Evolutionary conservation across 2,329 filamentous ascomycete species (phyloP).

Genomic region (Pseudogymnoascus sp.): DNA sequence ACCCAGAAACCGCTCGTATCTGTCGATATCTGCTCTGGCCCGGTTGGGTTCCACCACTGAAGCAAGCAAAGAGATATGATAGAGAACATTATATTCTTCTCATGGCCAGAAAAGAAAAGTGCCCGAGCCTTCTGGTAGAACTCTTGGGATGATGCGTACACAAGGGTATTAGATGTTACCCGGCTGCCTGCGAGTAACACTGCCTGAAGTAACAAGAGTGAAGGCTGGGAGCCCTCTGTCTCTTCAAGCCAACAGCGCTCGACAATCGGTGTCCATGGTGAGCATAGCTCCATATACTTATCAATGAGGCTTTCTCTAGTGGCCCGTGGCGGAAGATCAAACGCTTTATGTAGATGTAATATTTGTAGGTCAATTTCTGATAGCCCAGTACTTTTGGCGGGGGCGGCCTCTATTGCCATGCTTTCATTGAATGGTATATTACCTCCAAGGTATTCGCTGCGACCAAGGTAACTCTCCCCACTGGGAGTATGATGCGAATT

Average conservation of each 20-base stretch:
- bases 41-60: conserved; percentile 32
- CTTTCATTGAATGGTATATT: conserved; percentile 9
- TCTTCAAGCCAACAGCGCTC: conserved; percentile 26
- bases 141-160: conserved; percentile 25
- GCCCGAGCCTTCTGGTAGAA: conserved; percentile 30
- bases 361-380: conserved; percentile 9
- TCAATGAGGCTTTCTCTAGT: conserved; percentile 15
- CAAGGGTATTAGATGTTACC: conserved; percentile 28
- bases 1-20: conserved; percentile 40
- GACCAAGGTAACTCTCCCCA: conserved; percentile 6
- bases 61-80: conserved; percentile 27
- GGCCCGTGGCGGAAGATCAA: conserved; percentile 15
- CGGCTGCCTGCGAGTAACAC: conserved; percentile 37
- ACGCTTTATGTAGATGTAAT: conserved; percentile 2
- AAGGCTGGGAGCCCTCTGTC: conserved; percentile 22
- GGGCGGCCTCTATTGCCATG: not conserved
- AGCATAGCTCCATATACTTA: conserved; percentile 20
- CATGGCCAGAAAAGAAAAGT: conserved; percentile 30
- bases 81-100: conserved; percentile 29
- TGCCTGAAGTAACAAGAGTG: conserved; percentile 31
- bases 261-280: conserved; percentile 22
- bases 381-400: not conserved
- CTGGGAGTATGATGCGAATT: not conserved
- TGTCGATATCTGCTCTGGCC: conserved; percentile 31
- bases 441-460: conserved; percentile 8